Base-by-base conservation (phyloP, 2,329 filamentous ascomycete species). In the Xylaria arbuscula region DNA sequence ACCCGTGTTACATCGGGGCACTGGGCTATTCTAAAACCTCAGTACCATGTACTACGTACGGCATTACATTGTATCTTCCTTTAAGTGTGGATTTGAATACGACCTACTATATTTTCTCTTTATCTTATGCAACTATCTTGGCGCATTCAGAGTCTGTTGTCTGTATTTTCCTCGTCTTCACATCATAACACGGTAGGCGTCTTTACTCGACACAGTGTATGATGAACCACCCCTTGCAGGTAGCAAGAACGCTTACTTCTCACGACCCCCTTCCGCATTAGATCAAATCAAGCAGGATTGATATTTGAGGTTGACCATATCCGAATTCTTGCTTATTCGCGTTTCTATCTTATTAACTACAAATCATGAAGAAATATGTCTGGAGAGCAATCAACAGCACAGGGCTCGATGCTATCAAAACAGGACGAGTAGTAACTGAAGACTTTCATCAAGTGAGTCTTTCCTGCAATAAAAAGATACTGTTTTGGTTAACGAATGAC, bases 1-100 rank as follows among this genome's bases (percentile, higher is more conserved):
- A n/a, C 19, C 48, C 5, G 53, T 62, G 28, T 53, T 34, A 62
- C 59, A 13, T 28, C 28, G 28, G 34, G n/a, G 22, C 24, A 9
- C 28, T n/a, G n/a, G 24, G 24, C 2, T 22, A 40, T 22, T 48
- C 34, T 28, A 15, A 32, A 36, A 54, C 10, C 24, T 54, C 9
- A 36, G 42, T 38, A 24, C 40, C n/a, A 50, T 47, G 10, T 34
- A 17, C 36, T 17, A 2, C 17, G 22, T 42, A 22, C 13, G n/a
- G 24, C 13, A 11, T 53, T 15, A 15, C 48, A 24, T 7, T 36
- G 11, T 42, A 15, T 13, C 19, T 40, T 56, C 9, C 13, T 11
- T n/a, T n/a, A n/a, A n/a, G n/a, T n/a, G n/a, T n/a, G 50, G 40
- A n/a, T 42, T 42, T 6, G 19, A 42, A 9, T 50, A 8, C 22